These are phyloP conservation scores for Hirschfeldia incana DNA, from an alignment of 345 rosid species.

Conservation along the genomic window DNA sequence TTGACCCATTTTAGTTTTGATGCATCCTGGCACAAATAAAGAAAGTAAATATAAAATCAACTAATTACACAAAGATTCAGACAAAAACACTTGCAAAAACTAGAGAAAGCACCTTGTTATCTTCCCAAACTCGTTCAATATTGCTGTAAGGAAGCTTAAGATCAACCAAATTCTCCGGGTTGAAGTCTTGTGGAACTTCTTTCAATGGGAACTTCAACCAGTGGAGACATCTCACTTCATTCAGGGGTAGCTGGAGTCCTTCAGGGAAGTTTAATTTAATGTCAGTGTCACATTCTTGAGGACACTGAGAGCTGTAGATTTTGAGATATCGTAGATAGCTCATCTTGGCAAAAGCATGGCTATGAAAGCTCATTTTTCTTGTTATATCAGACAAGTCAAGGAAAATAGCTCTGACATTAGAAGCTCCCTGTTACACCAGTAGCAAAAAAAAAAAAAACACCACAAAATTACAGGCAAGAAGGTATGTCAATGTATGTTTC, in stretches of 20 bases:
- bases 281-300: slow-evolving; percentile 17
- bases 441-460: not conserved
- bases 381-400: slow-evolving; percentile 27
- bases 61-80: not conserved
- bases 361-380: not conserved
- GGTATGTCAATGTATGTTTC: not conserved
- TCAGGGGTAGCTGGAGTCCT: slow-evolving; percentile 20
- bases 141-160: slow-evolving; percentile 26
- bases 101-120: slow-evolving; percentile 27
- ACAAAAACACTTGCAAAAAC: not conserved
- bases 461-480: not conserved
- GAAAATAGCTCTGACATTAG: slow-evolving; percentile 25
- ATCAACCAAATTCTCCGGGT: slow-evolving; percentile 15
- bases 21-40: slow-evolving; percentile 16
- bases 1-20: slow-evolving; percentile 25
- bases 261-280: not conserved
- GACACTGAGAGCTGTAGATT: slow-evolving; percentile 23
- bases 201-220: slow-evolving; percentile 33
- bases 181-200: slow-evolving; percentile 31
- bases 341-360: slow-evolving; percentile 31
- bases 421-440: slow-evolving; percentile 27
- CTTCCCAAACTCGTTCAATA: slow-evolving; percentile 36
- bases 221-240: slow-evolving; percentile 28
- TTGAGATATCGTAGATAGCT: slow-evolving; percentile 27
- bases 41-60: not conserved